phyloP scores from a whole-genome alignment of 148 eudicot species.

The Rhododendron williamsianum region DNA sequence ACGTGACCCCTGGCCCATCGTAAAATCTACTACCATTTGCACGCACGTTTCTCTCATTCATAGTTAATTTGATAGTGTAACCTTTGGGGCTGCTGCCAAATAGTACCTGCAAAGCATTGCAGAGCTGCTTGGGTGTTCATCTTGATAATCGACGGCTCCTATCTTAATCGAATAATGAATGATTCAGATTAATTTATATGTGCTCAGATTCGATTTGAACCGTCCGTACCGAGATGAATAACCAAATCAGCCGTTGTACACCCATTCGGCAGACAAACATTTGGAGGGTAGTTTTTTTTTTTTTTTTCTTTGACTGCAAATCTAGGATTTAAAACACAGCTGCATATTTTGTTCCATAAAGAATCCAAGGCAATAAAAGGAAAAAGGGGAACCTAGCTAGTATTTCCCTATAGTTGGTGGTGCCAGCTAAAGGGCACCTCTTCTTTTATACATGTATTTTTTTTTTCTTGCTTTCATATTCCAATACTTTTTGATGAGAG shows the following conservation, averaged over 20 bases:
- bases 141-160: fast-evolving
- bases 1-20: neutral
- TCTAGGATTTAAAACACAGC: neutral
- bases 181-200: too few species aligned
- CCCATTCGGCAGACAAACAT: fast-evolving
- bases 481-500: too few species aligned
- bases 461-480: neutral
- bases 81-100: too few species aligned
- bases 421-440: neutral
- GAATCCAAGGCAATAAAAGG: neutral
- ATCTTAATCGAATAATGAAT: too few species aligned
- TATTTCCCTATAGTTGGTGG: neutral
- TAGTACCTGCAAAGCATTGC: too few species aligned
- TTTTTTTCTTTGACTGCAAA: neutral
- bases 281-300: neutral
- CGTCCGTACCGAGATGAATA: fast-evolving
- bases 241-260: too few species aligned
- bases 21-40: neutral
- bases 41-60: neutral
- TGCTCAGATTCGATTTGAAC: too few species aligned
- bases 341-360: neutral
- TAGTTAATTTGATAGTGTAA: neutral
- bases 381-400: neutral
- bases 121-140: too few species aligned
- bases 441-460: too few species aligned